Evolutionary conservation across 129 eudicot species (phyloP).

Genomic region (Pulicaria dysenterica): DNA sequence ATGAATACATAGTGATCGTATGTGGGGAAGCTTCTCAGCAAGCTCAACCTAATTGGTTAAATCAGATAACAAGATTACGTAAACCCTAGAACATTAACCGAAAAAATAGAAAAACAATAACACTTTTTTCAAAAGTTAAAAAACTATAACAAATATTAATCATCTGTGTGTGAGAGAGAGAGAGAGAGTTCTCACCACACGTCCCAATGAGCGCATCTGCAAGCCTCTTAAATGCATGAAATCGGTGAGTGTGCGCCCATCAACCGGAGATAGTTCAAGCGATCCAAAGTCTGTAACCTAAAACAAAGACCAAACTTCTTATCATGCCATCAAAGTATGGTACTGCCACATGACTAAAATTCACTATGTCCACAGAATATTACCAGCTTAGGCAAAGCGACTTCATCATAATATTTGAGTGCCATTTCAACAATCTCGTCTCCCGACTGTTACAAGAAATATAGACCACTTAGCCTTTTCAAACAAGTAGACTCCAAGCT

Average conservation of each 20-base stretch:
- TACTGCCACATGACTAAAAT: not conserved
- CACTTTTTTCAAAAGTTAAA: too few relatives aligned
- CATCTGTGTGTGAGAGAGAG: slow-evolving; percentile 8
- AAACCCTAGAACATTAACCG: not conserved
- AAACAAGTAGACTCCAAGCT: slow-evolving; percentile 2
- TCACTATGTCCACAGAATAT: slow-evolving; percentile 3
- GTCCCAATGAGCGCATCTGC: slow-evolving; percentile 90
- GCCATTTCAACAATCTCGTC: slow-evolving; percentile 91
- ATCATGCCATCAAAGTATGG: slow-evolving; percentile 2
- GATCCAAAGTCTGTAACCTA: slow-evolving; percentile 98
- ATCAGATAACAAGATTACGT: slow-evolving; percentile 7
- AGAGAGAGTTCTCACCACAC: slow-evolving; percentile 65
- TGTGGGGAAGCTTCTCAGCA: slow-evolving; percentile 97
- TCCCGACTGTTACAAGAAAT: slow-evolving; percentile 60
- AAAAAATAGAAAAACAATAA: not conserved
- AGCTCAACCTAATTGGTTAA: slow-evolving; percentile 71
- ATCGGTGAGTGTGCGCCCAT: slow-evolving; percentile 98
- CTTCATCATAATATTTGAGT: slow-evolving; percentile 74
- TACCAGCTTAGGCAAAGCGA: slow-evolving; percentile 99
- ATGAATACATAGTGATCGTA: slow-evolving; percentile 93
- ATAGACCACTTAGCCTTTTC: slow-evolving; percentile 27
- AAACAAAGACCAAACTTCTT: slow-evolving; percentile 17
- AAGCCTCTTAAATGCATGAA: slow-evolving; percentile 99
- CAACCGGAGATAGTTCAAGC: slow-evolving; percentile 99
- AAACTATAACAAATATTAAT: too few relatives aligned